Evolutionary conservation across 805 yeast genomes (phyloP), one percentile per base, ranked within the genome.

Genomic region (Suhomyces vadensis): DNA sequence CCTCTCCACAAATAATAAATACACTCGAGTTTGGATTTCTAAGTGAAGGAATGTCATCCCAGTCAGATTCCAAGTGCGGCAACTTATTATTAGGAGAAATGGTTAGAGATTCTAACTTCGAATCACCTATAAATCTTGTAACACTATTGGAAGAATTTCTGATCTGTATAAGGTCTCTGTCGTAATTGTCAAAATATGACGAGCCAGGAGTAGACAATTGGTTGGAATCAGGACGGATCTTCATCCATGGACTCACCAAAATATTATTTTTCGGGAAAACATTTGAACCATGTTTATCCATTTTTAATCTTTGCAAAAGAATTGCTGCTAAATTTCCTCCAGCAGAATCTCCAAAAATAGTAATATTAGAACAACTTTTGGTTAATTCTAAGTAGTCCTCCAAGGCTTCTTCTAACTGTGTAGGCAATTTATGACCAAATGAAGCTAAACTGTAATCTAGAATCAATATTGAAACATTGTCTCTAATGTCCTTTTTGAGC

Each of bases 291-390:
- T n/a, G n/a, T n/a, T n/a, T n/a, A 11, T 44, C 31, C 5, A 36
- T 25, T 20, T 56, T 55, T 48, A 69, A 52, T 35, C 48, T 58
- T 41, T 67, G 65, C 11, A 67, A 50, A 44, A 59, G 63, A 13
- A 56, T 55, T 16, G 69, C 48, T 9, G 62, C 52, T 46, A 71
- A 58, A 48, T 70, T 61, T 1, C 71, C 75, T 20, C 76, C 76
- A 9, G 75, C 75, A 1, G 74, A 69, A 49, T 71, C 76, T 2
- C 76, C 75, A 50, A 71, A 49, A 4, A 71, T 51, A 9, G 58
- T 57, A 13, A 71, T 55, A 37, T 69, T 67, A 10, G 51, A 42
- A 2, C 23, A 26, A 40, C 51, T 49, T 1, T 64, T 61, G 17
- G 48, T 39, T 26, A 65, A 51, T 14, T 44, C 43, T 19, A 37